phyloP scores from a whole-genome alignment of 495 filamentous ascomycete species.

The Trichoderma reesei region DNA sequence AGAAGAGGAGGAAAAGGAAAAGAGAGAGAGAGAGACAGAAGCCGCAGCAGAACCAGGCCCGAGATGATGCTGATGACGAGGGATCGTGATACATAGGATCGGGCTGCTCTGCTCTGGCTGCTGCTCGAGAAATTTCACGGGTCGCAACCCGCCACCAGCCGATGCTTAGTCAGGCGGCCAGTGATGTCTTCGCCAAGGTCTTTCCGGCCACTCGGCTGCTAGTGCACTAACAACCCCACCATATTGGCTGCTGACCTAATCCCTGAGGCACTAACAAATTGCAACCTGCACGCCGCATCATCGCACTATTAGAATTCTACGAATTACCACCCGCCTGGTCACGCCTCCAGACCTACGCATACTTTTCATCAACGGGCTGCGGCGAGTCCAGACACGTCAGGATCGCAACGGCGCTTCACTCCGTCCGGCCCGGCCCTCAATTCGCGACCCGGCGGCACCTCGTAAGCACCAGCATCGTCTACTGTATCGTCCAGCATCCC shows the following conservation, averaged over 20 bases:
- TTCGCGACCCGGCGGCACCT: background rate
- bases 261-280: constrained; percentile 8
- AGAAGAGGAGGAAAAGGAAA: too few relatives aligned
- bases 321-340: constrained; percentile 8
- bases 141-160: background rate
- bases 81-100: too few relatives aligned
- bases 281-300: constrained; percentile 7
- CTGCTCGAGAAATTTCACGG: background rate
- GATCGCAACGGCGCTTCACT: background rate
- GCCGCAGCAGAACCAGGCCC: too few relatives aligned
- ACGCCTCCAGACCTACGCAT: constrained; percentile 1
- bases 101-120: too few relatives aligned
- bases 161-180: background rate
- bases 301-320: constrained; percentile 9
- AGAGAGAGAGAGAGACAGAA: too few relatives aligned
- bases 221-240: constrained; percentile 8
- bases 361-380: background rate
- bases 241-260: constrained; percentile 7
- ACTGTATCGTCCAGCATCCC: background rate
- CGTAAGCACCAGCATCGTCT: background rate
- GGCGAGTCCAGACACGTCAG: background rate
- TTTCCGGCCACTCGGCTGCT: constrained; percentile 2
- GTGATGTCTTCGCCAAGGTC: background rate
- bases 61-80: background rate
- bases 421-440: background rate